A percentile compares a stretch with the other conserved stretches of the same genome.
Evolutionary conservation across 441 rosid genomes (phyloP).

Genomic region (Euphorbia corollata): DNA sequence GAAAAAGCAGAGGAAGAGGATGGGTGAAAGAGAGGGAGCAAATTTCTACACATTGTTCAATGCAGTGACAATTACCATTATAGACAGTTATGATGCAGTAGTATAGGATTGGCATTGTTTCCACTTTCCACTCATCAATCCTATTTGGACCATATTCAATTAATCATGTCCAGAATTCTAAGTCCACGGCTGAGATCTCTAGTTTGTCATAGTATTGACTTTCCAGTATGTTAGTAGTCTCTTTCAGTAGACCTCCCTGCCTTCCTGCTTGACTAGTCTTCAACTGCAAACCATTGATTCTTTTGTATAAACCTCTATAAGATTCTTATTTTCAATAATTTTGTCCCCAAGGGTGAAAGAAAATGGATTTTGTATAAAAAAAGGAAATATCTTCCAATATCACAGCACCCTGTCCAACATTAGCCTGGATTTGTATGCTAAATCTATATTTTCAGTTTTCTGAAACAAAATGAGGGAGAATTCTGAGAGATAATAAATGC

Average conservation of each 20-base stretch:
- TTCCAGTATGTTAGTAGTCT: neutral
- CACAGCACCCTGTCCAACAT: neutral
- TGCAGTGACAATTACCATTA: no score
- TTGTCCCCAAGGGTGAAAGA: neutral
- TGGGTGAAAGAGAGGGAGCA: neutral
- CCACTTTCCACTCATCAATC: neutral
- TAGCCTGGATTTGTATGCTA: neutral
- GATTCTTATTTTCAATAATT: neutral
- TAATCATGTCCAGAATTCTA: neutral
- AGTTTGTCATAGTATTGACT: neutral
- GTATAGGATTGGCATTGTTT: neutral
- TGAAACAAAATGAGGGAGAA: neutral
- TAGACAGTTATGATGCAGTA: no score
- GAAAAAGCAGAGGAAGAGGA: neutral
- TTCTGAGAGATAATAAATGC: neutral
- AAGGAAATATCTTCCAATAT: neutral
- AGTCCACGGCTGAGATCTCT: neutral
- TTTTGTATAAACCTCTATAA: neutral
- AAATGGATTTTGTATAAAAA: neutral
- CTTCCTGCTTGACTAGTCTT: neutral
- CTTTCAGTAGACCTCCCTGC: neutral
- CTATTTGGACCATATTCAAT: neutral
- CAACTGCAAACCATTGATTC: neutral
- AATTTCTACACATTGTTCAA: no score
- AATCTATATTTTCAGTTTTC: neutral